phyloP scores from a whole-genome alignment of 495 filamentous ascomycete genomes.

The Hyaloscypha finlandica region DNA sequence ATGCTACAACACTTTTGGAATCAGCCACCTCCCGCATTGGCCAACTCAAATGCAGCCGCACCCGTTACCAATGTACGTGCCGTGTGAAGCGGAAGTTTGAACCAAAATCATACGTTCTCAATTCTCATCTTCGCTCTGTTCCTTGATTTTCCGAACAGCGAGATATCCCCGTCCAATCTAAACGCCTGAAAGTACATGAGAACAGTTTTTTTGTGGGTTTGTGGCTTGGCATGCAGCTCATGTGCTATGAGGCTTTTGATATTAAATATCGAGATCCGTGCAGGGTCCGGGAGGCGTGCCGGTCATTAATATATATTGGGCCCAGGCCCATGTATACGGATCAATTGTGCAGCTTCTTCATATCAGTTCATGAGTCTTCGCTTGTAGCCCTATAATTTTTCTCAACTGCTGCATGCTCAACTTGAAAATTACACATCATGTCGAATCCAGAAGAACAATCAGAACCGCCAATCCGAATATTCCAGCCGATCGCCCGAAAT shows the following conservation, averaged over 20 bases:
- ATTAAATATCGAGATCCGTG: not conserved
- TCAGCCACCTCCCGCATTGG: conserved; percentile 1
- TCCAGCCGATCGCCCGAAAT: conserved; percentile 15
- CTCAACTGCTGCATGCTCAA: not conserved
- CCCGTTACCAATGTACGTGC: not conserved
- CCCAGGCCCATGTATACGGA: not conserved
- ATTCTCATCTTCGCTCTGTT: not conserved
- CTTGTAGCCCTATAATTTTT: not conserved
- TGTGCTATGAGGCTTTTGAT: conserved; percentile 24
- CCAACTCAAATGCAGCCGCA: not conserved
- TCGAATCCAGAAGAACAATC: conserved; percentile 11
- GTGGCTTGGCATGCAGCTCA: not conserved
- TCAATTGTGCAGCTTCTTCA: not conserved
- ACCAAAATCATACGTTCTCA: not conserved
- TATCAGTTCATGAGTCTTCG: not conserved
- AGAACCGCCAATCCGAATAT: conserved; percentile 5
- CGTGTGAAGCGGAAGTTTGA: not conserved
- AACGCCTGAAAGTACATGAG: conserved; percentile 1
- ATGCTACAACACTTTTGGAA: not conserved
- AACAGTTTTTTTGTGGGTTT: not conserved
- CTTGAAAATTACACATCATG: conserved; percentile 3
- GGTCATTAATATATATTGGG: conserved; percentile 10
- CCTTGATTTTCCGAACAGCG: conserved; percentile 12
- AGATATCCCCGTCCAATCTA: conserved; percentile 27
- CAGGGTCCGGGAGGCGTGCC: conserved; percentile 5